Conservation (phyloP, 2,329 filamentous ascomycete species). For the Lachnellula occidentalis region DNA sequence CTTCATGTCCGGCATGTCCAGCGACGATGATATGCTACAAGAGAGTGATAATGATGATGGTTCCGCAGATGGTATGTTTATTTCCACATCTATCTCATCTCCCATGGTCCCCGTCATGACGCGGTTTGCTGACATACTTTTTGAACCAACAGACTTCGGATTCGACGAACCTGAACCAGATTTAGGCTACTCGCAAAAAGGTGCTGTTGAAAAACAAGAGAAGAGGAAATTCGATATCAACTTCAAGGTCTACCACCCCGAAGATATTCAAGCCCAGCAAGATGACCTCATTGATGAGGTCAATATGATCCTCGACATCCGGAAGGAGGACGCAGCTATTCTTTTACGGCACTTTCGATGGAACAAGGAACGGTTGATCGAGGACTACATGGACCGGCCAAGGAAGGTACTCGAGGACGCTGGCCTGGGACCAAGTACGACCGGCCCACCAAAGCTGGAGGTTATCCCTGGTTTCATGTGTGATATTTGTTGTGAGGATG, state of each 20-base stretch:
- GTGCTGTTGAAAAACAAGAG: slow-evolving; percentile 61
- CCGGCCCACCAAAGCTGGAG: slow-evolving; percentile 61
- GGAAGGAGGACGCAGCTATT: slow-evolving; percentile 85
- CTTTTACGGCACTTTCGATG: slow-evolving; percentile 83
- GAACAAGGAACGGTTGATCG: slow-evolving; percentile 94
- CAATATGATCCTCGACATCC: slow-evolving; percentile 82
- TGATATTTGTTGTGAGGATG: slow-evolving; percentile 95
- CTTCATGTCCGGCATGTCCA: slow-evolving; percentile 79
- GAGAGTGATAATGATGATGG: slow-evolving; percentile 75
- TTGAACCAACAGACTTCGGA: slow-evolving; percentile 28
- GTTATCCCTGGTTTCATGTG: slow-evolving; percentile 73
- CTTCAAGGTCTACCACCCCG: slow-evolving; percentile 73
- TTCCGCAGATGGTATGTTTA: slow-evolving; percentile 30
- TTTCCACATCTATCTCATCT: neutral
- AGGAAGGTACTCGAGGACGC: slow-evolving; percentile 77
- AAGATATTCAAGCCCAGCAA: slow-evolving; percentile 80
- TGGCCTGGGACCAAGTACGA: slow-evolving; percentile 65
- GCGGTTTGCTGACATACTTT: slow-evolving; percentile 4
- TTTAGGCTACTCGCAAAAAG: slow-evolving; percentile 49
- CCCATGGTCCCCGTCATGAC: slow-evolving; percentile 1
- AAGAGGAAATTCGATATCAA: slow-evolving; percentile 77
- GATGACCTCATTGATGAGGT: slow-evolving; percentile 83
- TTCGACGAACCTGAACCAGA: slow-evolving; percentile 45
- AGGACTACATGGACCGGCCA: slow-evolving; percentile 90
- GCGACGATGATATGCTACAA: slow-evolving; percentile 66